These are phyloP conservation scores for Annona squamosa DNA, from an alignment of 164 flowering plant genomes.

Conservation along the genomic window DNA sequence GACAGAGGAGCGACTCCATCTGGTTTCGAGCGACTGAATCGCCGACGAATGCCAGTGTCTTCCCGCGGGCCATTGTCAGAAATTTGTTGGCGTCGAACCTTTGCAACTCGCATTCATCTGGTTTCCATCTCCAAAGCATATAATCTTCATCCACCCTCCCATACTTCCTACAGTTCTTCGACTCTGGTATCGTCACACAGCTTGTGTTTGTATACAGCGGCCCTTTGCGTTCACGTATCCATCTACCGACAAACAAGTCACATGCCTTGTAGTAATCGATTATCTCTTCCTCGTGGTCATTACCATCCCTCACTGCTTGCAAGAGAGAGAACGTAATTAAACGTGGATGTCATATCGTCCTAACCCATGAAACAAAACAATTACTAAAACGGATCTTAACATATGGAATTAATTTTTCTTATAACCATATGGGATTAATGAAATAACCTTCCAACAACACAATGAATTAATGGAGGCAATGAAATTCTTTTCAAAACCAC, in stretches of 20 bases:
- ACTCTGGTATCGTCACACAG: constrained; percentile 24
- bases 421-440: neutral
- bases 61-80: constrained; percentile 22
- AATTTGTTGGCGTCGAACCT: constrained; percentile 25
- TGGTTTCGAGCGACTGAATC: constrained; percentile 43
- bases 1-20: constrained; percentile 41
- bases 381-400: neutral
- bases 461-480: neutral
- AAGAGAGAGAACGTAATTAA: neutral
- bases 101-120: constrained; percentile 30
- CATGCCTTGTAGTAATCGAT: constrained; percentile 8
- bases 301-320: neutral
- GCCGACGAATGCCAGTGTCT: constrained; percentile 34
- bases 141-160: constrained; percentile 30
- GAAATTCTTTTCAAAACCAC: neutral
- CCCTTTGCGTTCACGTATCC: constrained; percentile 26
- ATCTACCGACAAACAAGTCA: constrained; percentile 34
- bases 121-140: constrained; percentile 46
- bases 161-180: constrained; percentile 31
- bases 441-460: neutral
- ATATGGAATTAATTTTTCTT: neutral
- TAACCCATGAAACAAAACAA: neutral
- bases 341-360: neutral
- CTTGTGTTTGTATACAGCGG: constrained; percentile 26
- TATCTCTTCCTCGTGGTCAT: neutral